Percentiles rank a stretch among this genome's conserved stretches.
Evolutionary conservation across 345 rosid genomes (phyloP).

Genomic region (Lagerstroemia speciosa): DNA sequence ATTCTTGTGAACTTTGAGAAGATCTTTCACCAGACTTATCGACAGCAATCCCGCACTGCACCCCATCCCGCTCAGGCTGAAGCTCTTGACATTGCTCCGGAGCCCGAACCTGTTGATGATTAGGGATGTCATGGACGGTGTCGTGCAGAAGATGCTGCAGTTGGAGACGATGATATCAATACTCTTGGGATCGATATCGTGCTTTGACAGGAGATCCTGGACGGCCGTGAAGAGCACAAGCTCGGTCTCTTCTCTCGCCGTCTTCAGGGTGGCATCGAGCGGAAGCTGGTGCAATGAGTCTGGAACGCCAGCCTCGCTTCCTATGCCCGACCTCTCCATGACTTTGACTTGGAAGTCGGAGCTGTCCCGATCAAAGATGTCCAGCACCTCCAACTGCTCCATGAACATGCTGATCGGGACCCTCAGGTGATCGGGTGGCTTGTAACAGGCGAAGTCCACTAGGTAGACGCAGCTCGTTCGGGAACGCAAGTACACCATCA

Average conservation of each 20-base stretch:
- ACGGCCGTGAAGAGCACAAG: conserved; percentile 39
- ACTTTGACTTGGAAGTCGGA: conserved; percentile 37
- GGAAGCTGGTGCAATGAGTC: conserved; percentile 35
- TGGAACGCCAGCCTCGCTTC: conserved; percentile 47
- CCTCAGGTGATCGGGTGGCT: conserved; percentile 35
- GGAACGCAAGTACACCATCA: conserved; percentile 5
- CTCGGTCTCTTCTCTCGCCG: conserved; percentile 31
- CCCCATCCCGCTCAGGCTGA: conserved; percentile 37
- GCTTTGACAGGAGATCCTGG: conserved; percentile 39
- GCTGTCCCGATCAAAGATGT: conserved; percentile 23
- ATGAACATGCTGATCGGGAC: conserved; percentile 22
- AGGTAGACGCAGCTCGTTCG: conserved; percentile 35
- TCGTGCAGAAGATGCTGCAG: conserved; percentile 63
- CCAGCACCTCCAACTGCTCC: conserved; percentile 23
- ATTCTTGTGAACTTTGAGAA: conserved; percentile 20
- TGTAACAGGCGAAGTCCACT: conserved; percentile 47
- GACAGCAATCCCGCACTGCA: conserved; percentile 31
- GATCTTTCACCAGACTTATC: conserved; percentile 15
- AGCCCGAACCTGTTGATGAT: conserved; percentile 26
- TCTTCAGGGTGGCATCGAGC: conserved; percentile 13
- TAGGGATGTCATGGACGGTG: conserved; percentile 52
- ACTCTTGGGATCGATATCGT: conserved; percentile 33
- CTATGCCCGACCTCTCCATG: conserved; percentile 34
- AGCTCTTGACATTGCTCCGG: conserved; percentile 23
- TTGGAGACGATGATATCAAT: conserved; percentile 61